Base-by-base conservation (phyloP, 176 grass and related monocot genomes). In the Avena atlantica region DNA sequence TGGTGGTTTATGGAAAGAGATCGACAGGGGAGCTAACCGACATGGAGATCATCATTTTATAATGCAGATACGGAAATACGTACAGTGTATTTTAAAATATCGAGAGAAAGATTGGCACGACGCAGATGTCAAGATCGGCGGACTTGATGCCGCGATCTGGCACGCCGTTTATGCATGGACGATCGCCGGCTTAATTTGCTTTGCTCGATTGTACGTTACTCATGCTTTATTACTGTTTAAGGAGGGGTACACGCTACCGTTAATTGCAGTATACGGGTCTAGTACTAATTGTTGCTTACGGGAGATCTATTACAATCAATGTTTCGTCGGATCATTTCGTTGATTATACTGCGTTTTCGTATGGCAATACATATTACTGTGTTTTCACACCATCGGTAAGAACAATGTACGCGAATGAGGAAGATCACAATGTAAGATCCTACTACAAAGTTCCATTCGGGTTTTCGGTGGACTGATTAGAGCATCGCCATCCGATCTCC, bases 1-100 rank as follows among this genome's bases (percentile, higher is more conserved):
- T 53, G 9, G 63, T 37, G 15, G 51, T 60, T 88, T 20, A 82
- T 67, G 16, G 27, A 9, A 82, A 56, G 85, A 80, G 65, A 59
- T 49, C 11, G 76, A 80, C 76, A 9, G 6, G 50, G 17, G 27
- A 79, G 63, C 55, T 25, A 62, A 57, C 84, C 73, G 73, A 76
- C 73, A 53, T 5, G 4, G 23, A 76, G 25, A 50, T 9, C 40
- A 42, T 42, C 5, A 42, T 76, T 76, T 76, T 76, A 53, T 76
- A 76, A 17, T 76, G 73, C 23, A 52, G 73, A 17, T 21, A 31
- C 8, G 23, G 73, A 53, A 53, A 31, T 25, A 2, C 10, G 23
- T 16, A 67, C 27, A 16, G n/a, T n/a, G n/a, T n/a, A n/a, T n/a
- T n/a, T n/a, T n/a, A n/a, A n/a, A n/a, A n/a, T n/a, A n/a, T n/a